These are phyloP conservation scores for Solioccasus polychromus DNA, from an alignment of 768 basidiomycete genomes.

Conservation along the genomic window DNA sequence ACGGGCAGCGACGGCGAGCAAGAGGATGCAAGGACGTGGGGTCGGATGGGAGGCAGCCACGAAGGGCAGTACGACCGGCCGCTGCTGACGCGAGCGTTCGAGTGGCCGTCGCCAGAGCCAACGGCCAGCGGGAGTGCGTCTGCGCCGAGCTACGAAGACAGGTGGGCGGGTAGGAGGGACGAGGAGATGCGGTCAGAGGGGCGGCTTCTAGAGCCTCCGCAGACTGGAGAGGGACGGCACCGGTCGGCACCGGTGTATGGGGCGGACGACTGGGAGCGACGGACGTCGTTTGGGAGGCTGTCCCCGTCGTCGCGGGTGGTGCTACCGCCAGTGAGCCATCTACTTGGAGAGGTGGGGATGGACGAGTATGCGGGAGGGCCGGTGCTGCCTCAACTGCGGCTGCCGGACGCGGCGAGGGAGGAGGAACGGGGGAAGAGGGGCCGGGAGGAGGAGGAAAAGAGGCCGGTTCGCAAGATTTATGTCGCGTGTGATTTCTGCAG, in stretches of 20 bases:
- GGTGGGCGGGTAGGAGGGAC: no score
- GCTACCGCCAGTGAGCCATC: slow-evolving; percentile 27
- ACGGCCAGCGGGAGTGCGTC: no score
- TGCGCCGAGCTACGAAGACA: no score
- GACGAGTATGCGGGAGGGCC: slow-evolving; percentile 21
- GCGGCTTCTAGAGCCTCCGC: no score
- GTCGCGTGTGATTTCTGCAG: slow-evolving; percentile 79
- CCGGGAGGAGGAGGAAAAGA: slow-evolving; percentile 21
- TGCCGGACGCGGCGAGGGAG: slow-evolving; percentile 24
- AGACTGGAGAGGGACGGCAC: no score
- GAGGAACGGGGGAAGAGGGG: slow-evolving; percentile 16
- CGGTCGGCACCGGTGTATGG: slow-evolving; percentile 25
- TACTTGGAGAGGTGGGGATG: slow-evolving; percentile 25
- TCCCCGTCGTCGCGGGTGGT: slow-evolving; percentile 21
- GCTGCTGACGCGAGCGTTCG: slow-evolving; percentile 21
- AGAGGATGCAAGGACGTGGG: no score
- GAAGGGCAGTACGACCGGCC: no score
- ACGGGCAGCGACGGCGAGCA: slow-evolving; percentile 41
- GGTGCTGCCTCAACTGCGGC: slow-evolving; percentile 27
- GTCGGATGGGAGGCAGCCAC: no score
- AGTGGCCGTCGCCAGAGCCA: slow-evolving; percentile 21
- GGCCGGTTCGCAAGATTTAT: slow-evolving; percentile 30
- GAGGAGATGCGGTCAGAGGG: no score
- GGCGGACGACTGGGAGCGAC: slow-evolving; percentile 22
- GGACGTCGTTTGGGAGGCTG: slow-evolving; percentile 21